A percentile compares a stretch with the other conserved stretches of the same genome.
These are phyloP conservation scores for Kuraishia floccosa DNA, from an alignment of 805 yeast genomes.

Conservation along the genomic window DNA sequence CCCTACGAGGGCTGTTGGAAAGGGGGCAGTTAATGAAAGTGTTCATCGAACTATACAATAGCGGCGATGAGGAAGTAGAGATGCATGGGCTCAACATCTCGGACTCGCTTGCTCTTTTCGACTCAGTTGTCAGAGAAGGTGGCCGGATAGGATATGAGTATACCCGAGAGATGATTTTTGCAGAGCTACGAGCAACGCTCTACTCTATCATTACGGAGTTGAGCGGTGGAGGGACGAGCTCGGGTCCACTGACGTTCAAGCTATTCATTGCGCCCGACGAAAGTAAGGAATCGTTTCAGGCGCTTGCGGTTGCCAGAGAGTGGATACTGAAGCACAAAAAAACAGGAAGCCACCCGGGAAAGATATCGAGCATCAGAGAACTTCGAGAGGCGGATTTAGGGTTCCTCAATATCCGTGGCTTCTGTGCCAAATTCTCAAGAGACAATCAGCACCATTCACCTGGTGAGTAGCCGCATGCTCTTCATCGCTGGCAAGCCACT, in stretches of 20 bases:
- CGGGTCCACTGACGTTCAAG: slow-evolving; percentile 8
- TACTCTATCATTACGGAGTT: slow-evolving; percentile 12
- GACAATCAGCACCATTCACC: no score
- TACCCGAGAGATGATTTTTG: slow-evolving; percentile 6
- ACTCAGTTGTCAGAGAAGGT: slow-evolving; percentile 3
- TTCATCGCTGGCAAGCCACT: no score
- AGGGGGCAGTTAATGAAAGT: not conserved
- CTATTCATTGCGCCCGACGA: slow-evolving; percentile 10
- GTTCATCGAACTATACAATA: not conserved
- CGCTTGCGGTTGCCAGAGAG: slow-evolving; percentile 4
- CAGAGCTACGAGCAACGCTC: slow-evolving; percentile 14
- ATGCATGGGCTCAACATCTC: slow-evolving; percentile 16
- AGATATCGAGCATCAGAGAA: slow-evolving; percentile 3
- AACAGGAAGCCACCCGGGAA: slow-evolving; percentile 9
- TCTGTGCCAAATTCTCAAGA: slow-evolving; percentile 10
- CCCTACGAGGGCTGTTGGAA: not conserved
- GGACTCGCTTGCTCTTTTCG: slow-evolving; percentile 14
- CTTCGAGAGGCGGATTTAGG: slow-evolving; percentile 14
- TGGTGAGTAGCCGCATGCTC: no score
- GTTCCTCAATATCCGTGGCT: slow-evolving; percentile 7
- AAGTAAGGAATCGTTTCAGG: not conserved
- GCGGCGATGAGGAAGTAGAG: slow-evolving; percentile 4
- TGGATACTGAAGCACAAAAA: slow-evolving; percentile 10
- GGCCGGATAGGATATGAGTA: slow-evolving; percentile 5
- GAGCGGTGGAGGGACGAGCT: not conserved